These are phyloP conservation scores for Ceratobasidium sp. DNA, from an alignment of 1,284 basidiomycete species.

Conservation along the genomic window DNA sequence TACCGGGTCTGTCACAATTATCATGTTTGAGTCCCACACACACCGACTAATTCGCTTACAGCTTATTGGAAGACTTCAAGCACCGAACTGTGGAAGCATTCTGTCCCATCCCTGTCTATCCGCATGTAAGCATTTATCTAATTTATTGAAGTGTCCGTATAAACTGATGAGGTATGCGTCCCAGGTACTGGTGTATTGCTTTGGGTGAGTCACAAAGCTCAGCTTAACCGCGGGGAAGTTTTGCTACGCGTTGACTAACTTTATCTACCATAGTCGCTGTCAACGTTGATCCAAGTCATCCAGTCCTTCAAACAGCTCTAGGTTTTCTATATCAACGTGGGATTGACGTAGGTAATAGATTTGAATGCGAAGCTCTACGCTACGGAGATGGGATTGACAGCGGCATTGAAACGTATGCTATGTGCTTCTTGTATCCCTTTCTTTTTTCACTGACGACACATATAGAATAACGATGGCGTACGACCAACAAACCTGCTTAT, in stretches of 20 bases:
- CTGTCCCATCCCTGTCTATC: background rate
- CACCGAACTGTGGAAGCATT: background rate
- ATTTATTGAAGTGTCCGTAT: too few species aligned
- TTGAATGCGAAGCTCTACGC: background rate
- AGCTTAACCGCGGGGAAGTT: too few species aligned
- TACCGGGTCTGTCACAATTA: background rate
- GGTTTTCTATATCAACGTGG: background rate
- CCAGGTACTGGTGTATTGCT: slow-evolving; percentile 17
- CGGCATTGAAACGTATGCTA: background rate
- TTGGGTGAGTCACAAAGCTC: background rate
- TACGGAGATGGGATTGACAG: background rate
- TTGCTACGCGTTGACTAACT: background rate
- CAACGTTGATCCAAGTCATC: slow-evolving; percentile 14
- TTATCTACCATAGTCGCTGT: slow-evolving; percentile 1
- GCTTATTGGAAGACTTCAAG: slow-evolving; percentile 1
- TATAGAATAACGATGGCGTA: background rate
- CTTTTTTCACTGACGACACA: background rate
- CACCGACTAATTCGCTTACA: background rate
- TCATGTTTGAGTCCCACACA: background rate
- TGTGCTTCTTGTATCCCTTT: background rate
- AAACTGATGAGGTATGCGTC: background rate
- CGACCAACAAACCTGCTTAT: slow-evolving; percentile 9
- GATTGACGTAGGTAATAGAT: background rate
- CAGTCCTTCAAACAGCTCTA: background rate
- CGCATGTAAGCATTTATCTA: slow-evolving; percentile 26